Conservation (phyloP, 345 rosid genomes). For the Iberis pinnata region DNA sequence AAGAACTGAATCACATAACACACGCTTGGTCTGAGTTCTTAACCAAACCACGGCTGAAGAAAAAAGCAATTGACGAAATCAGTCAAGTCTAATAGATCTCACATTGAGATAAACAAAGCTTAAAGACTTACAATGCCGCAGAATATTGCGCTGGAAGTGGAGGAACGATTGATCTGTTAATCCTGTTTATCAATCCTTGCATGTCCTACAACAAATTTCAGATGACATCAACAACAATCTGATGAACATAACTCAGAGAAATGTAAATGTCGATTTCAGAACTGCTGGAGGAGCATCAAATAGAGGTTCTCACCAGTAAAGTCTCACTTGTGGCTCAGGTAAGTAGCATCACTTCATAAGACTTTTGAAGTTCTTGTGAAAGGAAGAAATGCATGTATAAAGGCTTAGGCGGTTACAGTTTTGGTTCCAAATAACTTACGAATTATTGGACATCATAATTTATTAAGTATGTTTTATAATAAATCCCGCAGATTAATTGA, state of each 20-base stretch:
- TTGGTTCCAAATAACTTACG: too few relatives aligned
- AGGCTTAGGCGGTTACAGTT: too few relatives aligned
- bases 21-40: slow-evolving; percentile 94
- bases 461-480: too few relatives aligned
- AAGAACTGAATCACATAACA: slow-evolving; percentile 29
- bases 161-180: slow-evolving; percentile 90
- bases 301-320: too few relatives aligned
- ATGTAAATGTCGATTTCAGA: slow-evolving; percentile 5
- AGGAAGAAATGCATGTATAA: too few relatives aligned
- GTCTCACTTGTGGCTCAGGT: too few relatives aligned
- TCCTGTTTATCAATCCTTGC: slow-evolving; percentile 98
- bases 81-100: slow-evolving; percentile 9
- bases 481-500: too few relatives aligned
- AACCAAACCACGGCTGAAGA: slow-evolving; percentile 90
- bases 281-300: too few relatives aligned
- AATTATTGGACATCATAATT: too few relatives aligned
- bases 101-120: slow-evolving; percentile 9
- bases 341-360: too few relatives aligned
- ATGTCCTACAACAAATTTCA: slow-evolving; percentile 80
- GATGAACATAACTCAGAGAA: slow-evolving; percentile 9
- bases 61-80: slow-evolving; percentile 10
- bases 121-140: slow-evolving; percentile 77
- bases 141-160: slow-evolving; percentile 97
- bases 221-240: background rate
- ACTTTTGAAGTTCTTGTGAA: too few relatives aligned